Conservation (phyloP, 139 green algal genomes). For the Chlorella ohadii region DNA sequence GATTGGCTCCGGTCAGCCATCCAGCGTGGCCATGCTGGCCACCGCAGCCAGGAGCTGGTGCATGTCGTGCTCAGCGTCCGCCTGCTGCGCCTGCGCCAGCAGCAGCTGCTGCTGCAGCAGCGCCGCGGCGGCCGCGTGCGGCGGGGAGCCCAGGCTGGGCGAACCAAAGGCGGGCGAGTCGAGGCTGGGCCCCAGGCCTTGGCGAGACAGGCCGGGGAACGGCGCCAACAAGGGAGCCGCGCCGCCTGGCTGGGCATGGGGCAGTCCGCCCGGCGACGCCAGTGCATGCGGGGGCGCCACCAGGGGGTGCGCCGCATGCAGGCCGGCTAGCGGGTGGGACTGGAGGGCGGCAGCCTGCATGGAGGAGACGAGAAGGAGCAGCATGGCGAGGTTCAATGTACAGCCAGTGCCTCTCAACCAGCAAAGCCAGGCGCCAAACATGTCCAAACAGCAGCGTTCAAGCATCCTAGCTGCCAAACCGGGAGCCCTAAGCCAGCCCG, state of each 20-base stretch:
- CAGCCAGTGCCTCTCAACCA: too few species aligned
- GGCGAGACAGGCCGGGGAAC: background rate
- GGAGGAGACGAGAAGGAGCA: too few species aligned
- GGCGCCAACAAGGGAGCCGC: background rate
- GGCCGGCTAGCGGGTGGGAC: too few species aligned
- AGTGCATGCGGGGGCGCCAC: background rate
- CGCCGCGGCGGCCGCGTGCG: background rate
- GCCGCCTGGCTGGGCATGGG: background rate
- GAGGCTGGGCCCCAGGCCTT: background rate
- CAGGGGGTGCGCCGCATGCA: too few species aligned
- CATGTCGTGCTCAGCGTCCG: slow-evolving; percentile 19
- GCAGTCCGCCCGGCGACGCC: background rate
- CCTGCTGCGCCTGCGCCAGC: background rate
- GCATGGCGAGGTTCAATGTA: too few species aligned
- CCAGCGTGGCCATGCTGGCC: slow-evolving; percentile 15
- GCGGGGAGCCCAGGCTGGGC: background rate
- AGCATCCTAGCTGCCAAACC: too few species aligned
- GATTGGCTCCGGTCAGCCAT: background rate
- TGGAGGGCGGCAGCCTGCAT: too few species aligned
- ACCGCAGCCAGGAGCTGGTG: slow-evolving; percentile 23
- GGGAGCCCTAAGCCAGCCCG: too few species aligned
- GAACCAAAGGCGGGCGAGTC: background rate
- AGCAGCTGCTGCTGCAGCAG: background rate
- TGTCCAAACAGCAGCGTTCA: too few species aligned
- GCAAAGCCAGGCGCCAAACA: too few species aligned